Conservation (phyloP, 2,329 filamentous ascomycete genomes). For the Talaromyces sp. region DNA sequence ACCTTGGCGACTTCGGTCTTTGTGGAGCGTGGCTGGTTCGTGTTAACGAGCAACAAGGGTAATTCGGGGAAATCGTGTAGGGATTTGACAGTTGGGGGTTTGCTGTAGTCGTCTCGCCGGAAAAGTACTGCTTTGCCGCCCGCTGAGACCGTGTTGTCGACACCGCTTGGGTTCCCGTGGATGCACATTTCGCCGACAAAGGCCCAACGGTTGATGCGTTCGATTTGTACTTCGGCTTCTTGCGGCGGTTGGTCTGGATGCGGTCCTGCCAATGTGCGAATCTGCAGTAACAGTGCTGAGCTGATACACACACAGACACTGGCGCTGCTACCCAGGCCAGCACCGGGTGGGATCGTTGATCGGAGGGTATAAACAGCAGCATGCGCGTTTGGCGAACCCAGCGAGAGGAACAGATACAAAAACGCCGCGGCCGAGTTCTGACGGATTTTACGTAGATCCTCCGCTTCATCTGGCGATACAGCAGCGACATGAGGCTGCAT, state of each 20-base stretch:
- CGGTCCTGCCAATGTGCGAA: constrained; percentile 81
- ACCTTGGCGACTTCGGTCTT: constrained; percentile 84
- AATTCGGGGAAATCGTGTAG: constrained; percentile 88
- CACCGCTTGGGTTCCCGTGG: constrained; percentile 91
- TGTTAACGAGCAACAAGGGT: constrained; percentile 85
- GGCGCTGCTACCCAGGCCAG: constrained; percentile 88
- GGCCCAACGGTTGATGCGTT: constrained; percentile 96
- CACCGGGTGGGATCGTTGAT: constrained; percentile 88
- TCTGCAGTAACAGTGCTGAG: constrained; percentile 78
- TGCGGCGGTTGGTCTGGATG: constrained; percentile 85
- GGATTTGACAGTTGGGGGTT: constrained; percentile 70
- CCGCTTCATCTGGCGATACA: constrained; percentile 63
- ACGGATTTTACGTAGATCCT: constrained; percentile 77
- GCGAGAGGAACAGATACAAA: constrained; percentile 85
- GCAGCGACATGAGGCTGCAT: constrained; percentile 72
- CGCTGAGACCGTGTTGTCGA: constrained; percentile 93
- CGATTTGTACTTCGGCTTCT: constrained; percentile 84
- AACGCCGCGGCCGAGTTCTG: constrained; percentile 77
- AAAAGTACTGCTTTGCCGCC: constrained; percentile 94
- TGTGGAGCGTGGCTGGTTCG: constrained; percentile 81
- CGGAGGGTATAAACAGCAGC: constrained; percentile 85
- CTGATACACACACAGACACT: constrained; percentile 88
- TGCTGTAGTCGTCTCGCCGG: constrained; percentile 70
- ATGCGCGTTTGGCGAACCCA: constrained; percentile 73
- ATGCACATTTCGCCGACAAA: constrained; percentile 97